Conservation (phyloP, 495 filamentous ascomycete species). For the Friedmanniomyces simplex region DNA sequence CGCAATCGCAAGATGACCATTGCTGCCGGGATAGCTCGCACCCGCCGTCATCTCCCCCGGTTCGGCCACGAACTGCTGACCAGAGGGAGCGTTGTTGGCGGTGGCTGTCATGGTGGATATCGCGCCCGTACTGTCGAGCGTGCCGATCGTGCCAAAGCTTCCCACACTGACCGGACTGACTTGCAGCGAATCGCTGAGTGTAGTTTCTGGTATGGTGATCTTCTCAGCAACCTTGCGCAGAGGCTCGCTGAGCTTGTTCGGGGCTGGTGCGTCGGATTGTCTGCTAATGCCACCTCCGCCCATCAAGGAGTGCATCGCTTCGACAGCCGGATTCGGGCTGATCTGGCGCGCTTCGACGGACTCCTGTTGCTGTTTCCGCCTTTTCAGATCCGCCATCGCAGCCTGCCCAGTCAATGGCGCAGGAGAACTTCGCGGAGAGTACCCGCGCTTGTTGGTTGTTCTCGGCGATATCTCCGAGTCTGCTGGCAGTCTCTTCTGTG, state of each 20-base stretch:
- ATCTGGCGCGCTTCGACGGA: conserved; percentile 35
- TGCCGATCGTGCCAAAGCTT: conserved; percentile 21
- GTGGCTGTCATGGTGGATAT: conserved; percentile 38
- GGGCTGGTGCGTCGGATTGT: conserved; percentile 35
- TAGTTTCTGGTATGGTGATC: conserved; percentile 31
- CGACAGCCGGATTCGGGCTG: conserved; percentile 43
- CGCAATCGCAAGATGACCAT: conserved; percentile 18
- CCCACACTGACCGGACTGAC: conserved; percentile 37
- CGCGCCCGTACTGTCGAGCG: conserved; percentile 24
- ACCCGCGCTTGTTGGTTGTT: conserved; percentile 2
- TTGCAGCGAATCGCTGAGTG: conserved; percentile 31
- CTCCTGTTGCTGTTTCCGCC: conserved; percentile 39
- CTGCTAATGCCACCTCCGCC: conserved; percentile 45
- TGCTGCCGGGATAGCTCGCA: conserved; percentile 17
- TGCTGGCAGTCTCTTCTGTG: not conserved
- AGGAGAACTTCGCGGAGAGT: conserved; percentile 42
- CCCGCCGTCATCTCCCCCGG: conserved; percentile 21
- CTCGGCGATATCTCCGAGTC: not conserved
- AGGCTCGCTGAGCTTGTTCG: conserved; percentile 33
- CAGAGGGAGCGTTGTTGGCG: conserved; percentile 27
- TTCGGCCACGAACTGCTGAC: conserved; percentile 21
- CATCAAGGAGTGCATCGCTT: conserved; percentile 44
- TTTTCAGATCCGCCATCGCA: conserved; percentile 45
- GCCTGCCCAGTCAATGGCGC: conserved; percentile 44
- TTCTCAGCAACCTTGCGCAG: conserved; percentile 32